These are phyloP conservation scores for Rhizopogon vinicolor DNA, from an alignment of 768 basidiomycete species.

Conservation along the genomic window DNA sequence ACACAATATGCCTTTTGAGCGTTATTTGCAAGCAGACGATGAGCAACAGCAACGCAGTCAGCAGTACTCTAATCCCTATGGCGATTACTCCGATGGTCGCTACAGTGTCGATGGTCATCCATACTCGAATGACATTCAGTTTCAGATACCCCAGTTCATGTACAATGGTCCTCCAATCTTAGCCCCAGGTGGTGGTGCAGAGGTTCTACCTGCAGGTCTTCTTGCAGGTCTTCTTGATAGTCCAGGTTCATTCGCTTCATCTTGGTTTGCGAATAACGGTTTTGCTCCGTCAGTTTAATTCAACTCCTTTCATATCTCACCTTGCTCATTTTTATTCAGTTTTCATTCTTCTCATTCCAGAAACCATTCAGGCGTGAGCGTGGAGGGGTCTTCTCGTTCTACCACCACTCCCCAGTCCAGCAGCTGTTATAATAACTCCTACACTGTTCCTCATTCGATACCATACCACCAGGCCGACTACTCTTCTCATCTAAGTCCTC, in stretches of 20 bases:
- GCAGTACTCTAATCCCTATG: constrained; percentile 6
- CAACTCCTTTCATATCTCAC: neutral
- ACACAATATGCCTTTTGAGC: constrained; percentile 37
- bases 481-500: constrained; percentile 1
- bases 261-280: constrained; percentile 50
- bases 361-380: neutral
- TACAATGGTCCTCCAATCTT: constrained; percentile 52
- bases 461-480: neutral
- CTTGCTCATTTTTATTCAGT: constrained; percentile 16
- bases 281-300: constrained; percentile 26
- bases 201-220: constrained; percentile 54
- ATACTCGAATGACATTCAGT: constrained; percentile 30
- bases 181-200: constrained; percentile 70
- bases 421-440: neutral
- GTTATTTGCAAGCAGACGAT: constrained; percentile 30
- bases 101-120: constrained; percentile 2
- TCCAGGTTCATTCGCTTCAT: constrained; percentile 25
- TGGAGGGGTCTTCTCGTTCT: neutral
- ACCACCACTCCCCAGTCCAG: neutral
- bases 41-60: constrained; percentile 4
- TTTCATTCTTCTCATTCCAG: constrained; percentile 17
- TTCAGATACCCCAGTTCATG: constrained; percentile 68
- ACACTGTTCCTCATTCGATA: neutral
- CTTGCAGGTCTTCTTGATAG: constrained; percentile 30
- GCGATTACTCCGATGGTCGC: constrained; percentile 10